Evolutionary conservation across 2,329 filamentous ascomycete species (phyloP), one percentile per base, ranked within the genome.

Genomic region (Aspergillus flavus): DNA sequence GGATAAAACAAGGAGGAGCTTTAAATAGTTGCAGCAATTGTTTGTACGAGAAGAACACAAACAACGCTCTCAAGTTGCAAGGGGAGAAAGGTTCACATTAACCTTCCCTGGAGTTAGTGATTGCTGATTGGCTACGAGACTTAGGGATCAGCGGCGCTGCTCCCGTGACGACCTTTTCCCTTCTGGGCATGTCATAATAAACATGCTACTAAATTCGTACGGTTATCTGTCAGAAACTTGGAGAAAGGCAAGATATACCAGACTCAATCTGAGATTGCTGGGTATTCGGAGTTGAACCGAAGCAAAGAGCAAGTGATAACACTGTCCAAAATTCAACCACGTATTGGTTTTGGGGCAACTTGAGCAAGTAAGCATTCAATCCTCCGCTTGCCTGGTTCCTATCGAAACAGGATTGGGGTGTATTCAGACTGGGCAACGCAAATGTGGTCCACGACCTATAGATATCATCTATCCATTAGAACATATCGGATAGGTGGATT

Each of bases 161-260:
- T 69, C 67, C 64, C 67, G 67, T 69, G 67, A 68, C 61, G 45
- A 52, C 30, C 43, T 56, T 56, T 61, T 54, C 59, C 66, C 55
- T 69, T 39, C 34, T 62, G 34, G 58, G 56, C 11, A 41, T 21
- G 21, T 56, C 67, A 68, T 64, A 66, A 69, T 55, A 69, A 64
- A 67, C 65, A 65, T 65, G n/a, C 54, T 64, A 64, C 64, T 61
- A 34, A 23, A 48, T 60, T 57, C 16, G 57, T 63, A 12, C 16
- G n/a, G 16, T 45, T 19, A 7, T 10, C 6, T 30, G 46, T n/a
- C 46, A 28, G 6, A 45, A 50, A 50, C 23, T 30, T n/a, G 46
- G 46, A 14, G 34, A 16, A 6, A 16, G 6, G 14, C 6, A 36
- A 16, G 6, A 6, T 36, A 16, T 36, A 36, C 34, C 14, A 36